Base-by-base conservation (phyloP, 2,329 filamentous ascomycete species). In the Aspergillus pseudoviridinutans region DNA sequence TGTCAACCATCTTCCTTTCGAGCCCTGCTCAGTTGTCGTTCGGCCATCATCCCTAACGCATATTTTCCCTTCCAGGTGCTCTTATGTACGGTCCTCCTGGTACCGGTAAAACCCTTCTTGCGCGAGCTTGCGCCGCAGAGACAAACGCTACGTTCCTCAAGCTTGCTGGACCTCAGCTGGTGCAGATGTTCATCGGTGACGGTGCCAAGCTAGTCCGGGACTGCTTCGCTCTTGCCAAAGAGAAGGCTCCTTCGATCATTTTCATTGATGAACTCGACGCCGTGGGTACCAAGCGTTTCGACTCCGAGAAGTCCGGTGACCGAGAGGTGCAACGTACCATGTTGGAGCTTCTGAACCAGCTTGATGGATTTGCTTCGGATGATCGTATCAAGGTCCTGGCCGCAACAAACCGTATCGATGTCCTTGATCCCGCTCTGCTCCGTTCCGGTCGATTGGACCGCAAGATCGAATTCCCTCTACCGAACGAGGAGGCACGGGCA, bases 171-270 rank as follows among this genome's bases (percentile, higher is more conserved):
- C 94, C 95, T 4, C 94, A 99, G 78, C 86, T 99, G 42, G 94
- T 99, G 29, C 94, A 99, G 76, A 99, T 97, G 94, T 99, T 97
- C 76, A 99, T 99, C 44, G 94, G 94, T 74, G 95, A 99, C 66
- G 94, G 94, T 70, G 94, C 95, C 47, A 99, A 99, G 79, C 85
- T 99, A 29, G 94, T 99, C 46, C 90, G 94, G 58, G 94, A 99
- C 79, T 96, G 91, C 78, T 99, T 99, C 74, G 94, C 94, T 1
- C 82, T 99, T 14, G 94, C 94, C 54, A 99, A 99, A 76, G 94
- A 99, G 78, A 99, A 99, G 82, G 94, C 94, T 0, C 95, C 94
- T 0, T 92, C 94, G 58, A 99, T 99, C 76, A 99, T 99, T 76
- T 99, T 99, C 82, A 97, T 99, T 69, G 94, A 99, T 78, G 94